Percentiles rank a stretch among this genome's conserved stretches.
Evolutionary conservation across 2,329 filamentous ascomycete species (phyloP).

Genomic region (Ascochyta fabae): DNA sequence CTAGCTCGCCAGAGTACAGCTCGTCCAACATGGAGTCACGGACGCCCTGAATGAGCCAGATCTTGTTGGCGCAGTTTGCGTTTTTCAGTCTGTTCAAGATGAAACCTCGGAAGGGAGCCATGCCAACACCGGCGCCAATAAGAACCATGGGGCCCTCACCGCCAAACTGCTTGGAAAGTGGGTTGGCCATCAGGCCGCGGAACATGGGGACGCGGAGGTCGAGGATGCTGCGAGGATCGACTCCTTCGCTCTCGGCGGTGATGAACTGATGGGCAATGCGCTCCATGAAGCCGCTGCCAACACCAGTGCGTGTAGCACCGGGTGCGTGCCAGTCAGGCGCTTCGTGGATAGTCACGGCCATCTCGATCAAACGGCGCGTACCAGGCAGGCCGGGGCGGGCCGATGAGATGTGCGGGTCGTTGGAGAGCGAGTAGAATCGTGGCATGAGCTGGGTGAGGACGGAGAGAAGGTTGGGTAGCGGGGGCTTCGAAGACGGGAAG

Average conservation of each 20-base stretch:
- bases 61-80: conserved; percentile 96
- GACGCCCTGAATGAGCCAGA: conserved; percentile 93
- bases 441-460: conserved; percentile 90
- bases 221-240: conserved; percentile 54
- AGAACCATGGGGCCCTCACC: conserved; percentile 96
- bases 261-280: conserved; percentile 78
- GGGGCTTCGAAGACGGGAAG: conserved; percentile 90
- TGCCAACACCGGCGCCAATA: conserved; percentile 94
- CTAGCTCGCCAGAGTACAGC: conserved; percentile 95
- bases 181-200: conserved; percentile 97
- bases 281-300: conserved; percentile 93
- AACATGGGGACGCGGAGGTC: conserved; percentile 93
- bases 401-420: conserved; percentile 85
- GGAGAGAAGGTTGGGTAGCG: conserved; percentile 80
- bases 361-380: conserved; percentile 81
- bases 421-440: conserved; percentile 96
- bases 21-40: conserved; percentile 95
- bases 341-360: conserved; percentile 96
- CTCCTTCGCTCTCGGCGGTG: conserved; percentile 65
- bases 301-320: conserved; percentile 69
- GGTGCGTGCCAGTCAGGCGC: conserved; percentile 77
- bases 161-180: conserved; percentile 87
- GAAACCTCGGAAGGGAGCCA: conserved; percentile 97
- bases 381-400: conserved; percentile 70
- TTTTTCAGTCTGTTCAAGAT: conserved; percentile 93